A percentile compares a stretch with the other conserved stretches of the same genome.
Conservation (phyloP, 1,284 basidiomycete genomes). For the Apiotrichum gracile region DNA sequence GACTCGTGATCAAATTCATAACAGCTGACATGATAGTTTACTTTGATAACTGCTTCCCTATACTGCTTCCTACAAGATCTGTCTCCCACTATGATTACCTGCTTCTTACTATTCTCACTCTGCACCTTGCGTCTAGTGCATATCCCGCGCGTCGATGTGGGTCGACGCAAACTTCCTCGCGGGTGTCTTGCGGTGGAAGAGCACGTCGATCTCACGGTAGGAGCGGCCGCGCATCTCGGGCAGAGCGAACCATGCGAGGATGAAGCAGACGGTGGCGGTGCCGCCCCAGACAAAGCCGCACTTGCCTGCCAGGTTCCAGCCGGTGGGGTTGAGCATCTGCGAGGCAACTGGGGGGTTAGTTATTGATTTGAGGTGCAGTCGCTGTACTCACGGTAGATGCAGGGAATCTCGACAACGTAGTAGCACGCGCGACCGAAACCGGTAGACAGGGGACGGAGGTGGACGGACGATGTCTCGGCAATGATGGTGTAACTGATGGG, state of each 20-base stretch:
- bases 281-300: slow-evolving; percentile 46
- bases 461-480: slow-evolving; percentile 18
- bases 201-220: slow-evolving; percentile 44
- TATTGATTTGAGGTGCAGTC: too few species aligned
- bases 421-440: slow-evolving; percentile 47
- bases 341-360: slow-evolving; percentile 9
- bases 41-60: too few species aligned
- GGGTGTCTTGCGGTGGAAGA: slow-evolving; percentile 41
- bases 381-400: slow-evolving; percentile 6
- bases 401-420: slow-evolving; percentile 40
- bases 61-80: too few species aligned
- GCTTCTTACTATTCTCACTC: too few species aligned
- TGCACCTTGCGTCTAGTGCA: too few species aligned
- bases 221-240: slow-evolving; percentile 47
- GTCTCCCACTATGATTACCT: too few species aligned
- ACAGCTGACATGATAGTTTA: too few species aligned
- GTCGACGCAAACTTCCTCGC: slow-evolving; percentile 43
- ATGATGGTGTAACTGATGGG: slow-evolving; percentile 15
- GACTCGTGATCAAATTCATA: too few species aligned
- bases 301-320: slow-evolving; percentile 33
- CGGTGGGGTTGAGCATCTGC: slow-evolving; percentile 34
- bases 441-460: slow-evolving; percentile 29
- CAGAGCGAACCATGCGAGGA: slow-evolving; percentile 30
- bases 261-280: slow-evolving; percentile 15
- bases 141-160: slow-evolving; percentile 14